Base-by-base conservation (phyloP, 2,329 filamentous ascomycete species). In the Penicillium sp. region DNA sequence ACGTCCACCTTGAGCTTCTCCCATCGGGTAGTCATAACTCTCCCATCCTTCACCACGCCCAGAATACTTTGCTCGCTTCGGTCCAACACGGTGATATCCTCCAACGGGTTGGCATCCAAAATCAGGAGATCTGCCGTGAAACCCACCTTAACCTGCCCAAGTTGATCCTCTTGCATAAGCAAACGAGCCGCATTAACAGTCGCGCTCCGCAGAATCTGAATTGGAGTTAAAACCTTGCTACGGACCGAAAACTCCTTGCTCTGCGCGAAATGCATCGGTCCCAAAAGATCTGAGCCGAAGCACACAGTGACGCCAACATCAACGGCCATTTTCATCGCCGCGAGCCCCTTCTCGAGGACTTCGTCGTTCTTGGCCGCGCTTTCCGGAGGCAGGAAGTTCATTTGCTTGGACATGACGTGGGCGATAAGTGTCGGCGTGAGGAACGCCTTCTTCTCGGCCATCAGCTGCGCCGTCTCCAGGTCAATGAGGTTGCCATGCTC, bases 221-320 rank as follows among this genome's bases (percentile, higher is more conserved):
- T 48, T 2, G 77, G 60, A 5, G 72, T 72, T 41, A 83, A 69
- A 3, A 81, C 79, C 58, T 77, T 65, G 3, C 75, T 73, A 10
- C 83, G 75, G 14, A 85, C 59, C 0, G 69, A 67, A 61, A 85
- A 85, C 63, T 85, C 82, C 37, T 75, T 74, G 0, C 76, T 79
- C 69, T 86, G 83, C n/a, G 78, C 77, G 14, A 75, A 67, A 7
- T 77, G 75, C 61, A 85, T 67, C 0, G 81, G 81, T 0, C 82
- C 83, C 0, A 86, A 75, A 7, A 86, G 74, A 70, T 86, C 83
- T 0, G 82, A 82, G 0, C 84, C 84, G 62, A 80, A 85, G 67
- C 83, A 86, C 42, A 87, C 82, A 0, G 76, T 81, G 0, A 86
- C 82, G 0, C 84, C 84, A 0, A 81, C 82, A 10, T 82, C 77